A percentile compares a stretch with the other conserved stretches of the same genome.
Evolutionary conservation across 257 asterid genomes (phyloP).

Genomic region (Verbena officinalis): DNA sequence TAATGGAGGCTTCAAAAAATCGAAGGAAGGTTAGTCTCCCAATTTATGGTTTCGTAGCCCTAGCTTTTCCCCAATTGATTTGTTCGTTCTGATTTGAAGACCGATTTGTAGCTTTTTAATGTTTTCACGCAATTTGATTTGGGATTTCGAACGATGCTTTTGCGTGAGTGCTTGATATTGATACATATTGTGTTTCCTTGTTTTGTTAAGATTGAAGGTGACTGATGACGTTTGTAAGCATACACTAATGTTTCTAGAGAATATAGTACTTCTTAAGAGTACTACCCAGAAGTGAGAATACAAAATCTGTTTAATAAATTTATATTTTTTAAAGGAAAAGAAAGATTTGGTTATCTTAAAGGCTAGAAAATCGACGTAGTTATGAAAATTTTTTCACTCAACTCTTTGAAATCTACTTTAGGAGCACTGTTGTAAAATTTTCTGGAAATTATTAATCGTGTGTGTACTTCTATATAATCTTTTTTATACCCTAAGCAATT

Average conservation of each 20-base stretch:
- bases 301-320: neutral
- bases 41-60: neutral
- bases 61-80: neutral
- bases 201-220: neutral
- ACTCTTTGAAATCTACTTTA: neutral
- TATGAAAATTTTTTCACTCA: neutral
- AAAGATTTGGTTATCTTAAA: neutral
- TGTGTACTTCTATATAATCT: neutral
- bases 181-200: neutral
- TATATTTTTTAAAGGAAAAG: neutral
- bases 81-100: neutral
- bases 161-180: neutral
- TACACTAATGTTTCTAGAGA: slow-evolving; percentile 7
- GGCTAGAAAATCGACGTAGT: neutral
- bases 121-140: neutral
- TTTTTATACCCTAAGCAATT: neutral
- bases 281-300: neutral
- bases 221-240: slow-evolving; percentile 1
- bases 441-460: neutral
- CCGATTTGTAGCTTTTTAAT: neutral
- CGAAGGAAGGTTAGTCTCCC: slow-evolving; percentile 43
- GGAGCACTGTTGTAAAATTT: slow-evolving; percentile 7
- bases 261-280: neutral
- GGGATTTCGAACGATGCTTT: slow-evolving; percentile 5
- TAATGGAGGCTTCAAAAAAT: slow-evolving; percentile 45